A percentile compares a stretch with the other conserved stretches of the same genome.
phyloP scores from a whole-genome alignment of 768 basidiomycete species.

The Hericium alpestre region DNA sequence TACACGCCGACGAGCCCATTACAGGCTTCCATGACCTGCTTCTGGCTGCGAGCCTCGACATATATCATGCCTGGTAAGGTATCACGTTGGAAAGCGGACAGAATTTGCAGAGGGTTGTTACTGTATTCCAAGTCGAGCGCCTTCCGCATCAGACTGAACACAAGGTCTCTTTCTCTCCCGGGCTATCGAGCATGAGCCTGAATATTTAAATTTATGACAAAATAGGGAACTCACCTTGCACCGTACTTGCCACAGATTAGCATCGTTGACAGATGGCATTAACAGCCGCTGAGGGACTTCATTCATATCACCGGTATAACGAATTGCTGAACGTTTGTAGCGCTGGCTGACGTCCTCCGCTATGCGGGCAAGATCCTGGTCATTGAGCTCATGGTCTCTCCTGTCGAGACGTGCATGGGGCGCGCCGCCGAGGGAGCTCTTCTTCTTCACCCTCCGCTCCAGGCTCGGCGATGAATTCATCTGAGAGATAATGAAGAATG shows the following conservation, averaged over 20 bases:
- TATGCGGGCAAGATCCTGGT: slow-evolving; percentile 74
- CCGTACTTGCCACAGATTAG: slow-evolving; percentile 89
- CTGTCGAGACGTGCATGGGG: slow-evolving; percentile 64
- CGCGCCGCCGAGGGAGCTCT: slow-evolving; percentile 31
- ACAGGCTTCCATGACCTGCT: slow-evolving; percentile 77
- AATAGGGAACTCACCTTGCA: slow-evolving; percentile 56
- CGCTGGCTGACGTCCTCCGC: slow-evolving; percentile 74
- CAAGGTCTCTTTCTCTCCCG: slow-evolving; percentile 86
- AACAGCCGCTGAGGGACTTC: slow-evolving; percentile 85
- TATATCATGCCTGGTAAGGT: slow-evolving; percentile 94
- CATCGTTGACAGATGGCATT: slow-evolving; percentile 95
- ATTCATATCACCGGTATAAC: slow-evolving; percentile 87
- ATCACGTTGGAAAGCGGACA: slow-evolving; percentile 93
- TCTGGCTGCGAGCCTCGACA: slow-evolving; percentile 83
- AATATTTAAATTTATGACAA: not conserved
- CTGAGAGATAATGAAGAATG: slow-evolving; percentile 23
- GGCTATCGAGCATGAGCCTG: slow-evolving; percentile 34
- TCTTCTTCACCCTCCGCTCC: slow-evolving; percentile 62
- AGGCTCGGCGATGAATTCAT: slow-evolving; percentile 58
- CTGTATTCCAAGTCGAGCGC: slow-evolving; percentile 76
- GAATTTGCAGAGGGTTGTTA: slow-evolving; percentile 69
- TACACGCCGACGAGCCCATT: slow-evolving; percentile 91
- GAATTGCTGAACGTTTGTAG: slow-evolving; percentile 57
- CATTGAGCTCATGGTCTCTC: slow-evolving; percentile 61
- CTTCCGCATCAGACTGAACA: slow-evolving; percentile 92